Percentiles rank a stretch among this genome's conserved stretches.
phyloP scores from a whole-genome alignment of 495 filamentous ascomycete genomes.

The Tirmania nivea region DNA sequence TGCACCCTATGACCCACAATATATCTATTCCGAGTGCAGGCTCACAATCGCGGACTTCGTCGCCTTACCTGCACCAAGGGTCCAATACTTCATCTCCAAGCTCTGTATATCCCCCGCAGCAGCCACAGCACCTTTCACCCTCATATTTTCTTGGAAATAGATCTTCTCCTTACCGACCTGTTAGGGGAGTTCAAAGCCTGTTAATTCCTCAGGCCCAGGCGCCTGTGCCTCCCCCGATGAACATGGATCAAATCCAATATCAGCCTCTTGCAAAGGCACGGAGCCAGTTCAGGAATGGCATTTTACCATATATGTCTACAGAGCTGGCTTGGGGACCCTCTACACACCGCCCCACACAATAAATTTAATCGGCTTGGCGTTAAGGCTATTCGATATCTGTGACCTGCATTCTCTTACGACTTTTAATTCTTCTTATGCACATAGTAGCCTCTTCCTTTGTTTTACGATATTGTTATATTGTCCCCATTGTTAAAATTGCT shows the following conservation, averaged over 20 bases:
- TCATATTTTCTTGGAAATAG: slow-evolving; percentile 26
- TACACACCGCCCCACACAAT: neutral
- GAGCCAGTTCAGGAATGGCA: slow-evolving; percentile 55
- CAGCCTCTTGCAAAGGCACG: slow-evolving; percentile 61
- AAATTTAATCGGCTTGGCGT: slow-evolving; percentile 5
- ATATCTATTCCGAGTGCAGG: slow-evolving; percentile 10
- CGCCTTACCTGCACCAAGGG: slow-evolving; percentile 30
- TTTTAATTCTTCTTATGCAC: too few relatives aligned
- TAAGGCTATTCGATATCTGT: slow-evolving; percentile 2
- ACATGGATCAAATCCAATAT: slow-evolving; percentile 82
- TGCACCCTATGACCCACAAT: slow-evolving; percentile 16
- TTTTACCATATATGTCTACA: slow-evolving; percentile 47
- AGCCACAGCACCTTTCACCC: slow-evolving; percentile 33
- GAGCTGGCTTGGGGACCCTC: slow-evolving; percentile 20
- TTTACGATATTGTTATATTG: too few relatives aligned
- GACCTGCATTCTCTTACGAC: too few relatives aligned
- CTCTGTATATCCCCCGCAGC: slow-evolving; percentile 9
- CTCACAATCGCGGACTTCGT: slow-evolving; percentile 24
- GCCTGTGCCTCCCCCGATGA: slow-evolving; percentile 47
- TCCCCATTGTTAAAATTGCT: too few relatives aligned
- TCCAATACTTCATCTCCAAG: slow-evolving; percentile 34
- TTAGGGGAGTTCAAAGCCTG: slow-evolving; percentile 70
- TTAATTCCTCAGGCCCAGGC: slow-evolving; percentile 67
- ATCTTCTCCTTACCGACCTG: slow-evolving; percentile 76
- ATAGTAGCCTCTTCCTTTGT: too few relatives aligned